Conservation (phyloP, 352 stramenopile species). For the Pythium plurisporium region DNA sequence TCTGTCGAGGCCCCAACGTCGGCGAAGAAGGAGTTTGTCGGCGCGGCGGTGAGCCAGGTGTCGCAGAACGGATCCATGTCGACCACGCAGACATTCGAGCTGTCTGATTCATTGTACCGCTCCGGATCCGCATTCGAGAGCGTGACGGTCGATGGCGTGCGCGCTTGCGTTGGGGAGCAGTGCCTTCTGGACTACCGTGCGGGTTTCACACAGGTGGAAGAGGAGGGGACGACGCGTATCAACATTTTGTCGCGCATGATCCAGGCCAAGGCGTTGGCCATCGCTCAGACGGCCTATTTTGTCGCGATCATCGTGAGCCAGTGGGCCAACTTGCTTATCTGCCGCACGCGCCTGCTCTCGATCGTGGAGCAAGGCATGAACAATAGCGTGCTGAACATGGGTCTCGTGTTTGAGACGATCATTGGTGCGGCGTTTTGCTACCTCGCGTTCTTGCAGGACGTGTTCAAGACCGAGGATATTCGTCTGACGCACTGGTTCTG, state of each 20-base stretch:
- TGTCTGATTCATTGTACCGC: conserved; percentile 21
- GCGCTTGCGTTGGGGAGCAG: conserved; percentile 29
- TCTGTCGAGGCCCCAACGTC: conserved; percentile 26
- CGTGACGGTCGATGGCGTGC: conserved; percentile 25
- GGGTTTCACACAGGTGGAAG: conserved; percentile 40
- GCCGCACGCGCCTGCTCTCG: conserved; percentile 90
- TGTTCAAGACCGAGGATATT: conserved; percentile 84
- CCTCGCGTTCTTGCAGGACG: conserved; percentile 71
- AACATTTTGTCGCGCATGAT: conserved; percentile 90
- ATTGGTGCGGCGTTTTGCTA: conserved; percentile 84
- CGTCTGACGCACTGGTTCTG: conserved; percentile 90
- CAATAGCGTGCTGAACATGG: conserved; percentile 92
- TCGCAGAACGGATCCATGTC: conserved; percentile 21
- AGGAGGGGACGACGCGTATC: conserved; percentile 27
- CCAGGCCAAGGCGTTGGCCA: conserved; percentile 73
- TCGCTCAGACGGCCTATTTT: conserved; percentile 88
- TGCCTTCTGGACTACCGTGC: conserved; percentile 55
- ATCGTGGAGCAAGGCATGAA: conserved; percentile 88
- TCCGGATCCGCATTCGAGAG: conserved; percentile 18
- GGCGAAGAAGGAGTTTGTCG: conserved; percentile 28
- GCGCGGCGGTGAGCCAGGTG: conserved; percentile 13
- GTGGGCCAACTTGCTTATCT: conserved; percentile 90
- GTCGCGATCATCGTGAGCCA: conserved; percentile 85
- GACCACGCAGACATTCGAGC: conserved; percentile 18
- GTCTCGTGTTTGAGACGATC: conserved; percentile 91